phyloP scores from a whole-genome alignment of 768 basidiomycete species.

The Mycena amicta region DNA sequence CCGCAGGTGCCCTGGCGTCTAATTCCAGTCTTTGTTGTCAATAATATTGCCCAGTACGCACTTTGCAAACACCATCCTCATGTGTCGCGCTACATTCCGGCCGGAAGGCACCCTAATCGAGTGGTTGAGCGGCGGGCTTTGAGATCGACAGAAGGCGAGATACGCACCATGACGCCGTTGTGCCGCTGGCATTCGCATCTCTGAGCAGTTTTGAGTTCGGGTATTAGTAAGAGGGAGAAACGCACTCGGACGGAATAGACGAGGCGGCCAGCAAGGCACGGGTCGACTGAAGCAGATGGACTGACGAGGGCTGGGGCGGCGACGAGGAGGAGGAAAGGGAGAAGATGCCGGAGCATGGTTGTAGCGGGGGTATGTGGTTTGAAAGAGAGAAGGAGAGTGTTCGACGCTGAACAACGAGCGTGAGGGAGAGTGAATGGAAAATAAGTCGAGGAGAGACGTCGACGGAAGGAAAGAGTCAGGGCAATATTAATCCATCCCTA shows the following conservation, averaged over 20 bases:
- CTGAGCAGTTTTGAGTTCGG: too few species aligned
- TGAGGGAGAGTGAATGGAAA: too few species aligned
- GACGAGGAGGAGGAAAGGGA: background rate
- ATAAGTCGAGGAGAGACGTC: too few species aligned
- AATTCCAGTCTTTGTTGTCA: too few species aligned
- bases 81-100: constrained; percentile 9
- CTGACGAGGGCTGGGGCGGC: background rate
- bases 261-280: background rate
- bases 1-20: background rate
- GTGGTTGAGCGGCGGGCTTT: background rate
- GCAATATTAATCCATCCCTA: too few species aligned
- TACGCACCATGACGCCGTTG: constrained; percentile 15
- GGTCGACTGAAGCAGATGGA: background rate
- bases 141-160: background rate
- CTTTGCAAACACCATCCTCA: constrained; percentile 2
- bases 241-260: background rate
- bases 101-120: constrained; percentile 11
- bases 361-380: too few species aligned
- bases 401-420: too few species aligned
- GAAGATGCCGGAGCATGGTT: background rate
- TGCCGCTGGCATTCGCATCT: constrained; percentile 17
- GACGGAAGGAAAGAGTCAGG: too few species aligned
- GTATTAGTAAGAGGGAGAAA: too few species aligned
- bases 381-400: too few species aligned
- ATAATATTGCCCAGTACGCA: too few species aligned